These are phyloP conservation scores for Entomortierella lignicola DNA, from an alignment of 192 early-diverging fungal genomes.

Conservation along the genomic window DNA sequence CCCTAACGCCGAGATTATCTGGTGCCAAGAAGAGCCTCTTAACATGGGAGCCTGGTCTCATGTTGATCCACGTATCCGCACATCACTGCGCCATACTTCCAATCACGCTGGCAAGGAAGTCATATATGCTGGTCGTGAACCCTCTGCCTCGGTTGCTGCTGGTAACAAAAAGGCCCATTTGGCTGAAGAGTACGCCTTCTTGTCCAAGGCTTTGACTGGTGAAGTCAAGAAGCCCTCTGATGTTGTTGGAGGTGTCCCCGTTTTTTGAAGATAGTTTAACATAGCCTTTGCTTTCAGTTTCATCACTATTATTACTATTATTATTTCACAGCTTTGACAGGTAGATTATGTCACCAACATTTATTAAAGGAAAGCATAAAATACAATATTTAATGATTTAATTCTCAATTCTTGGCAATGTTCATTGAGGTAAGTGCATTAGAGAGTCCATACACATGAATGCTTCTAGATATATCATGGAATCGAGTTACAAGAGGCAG, in stretches of 20 bases:
- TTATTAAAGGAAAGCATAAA: no score
- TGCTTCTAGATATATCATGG: neutral
- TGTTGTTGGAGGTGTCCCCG: conserved; percentile 77
- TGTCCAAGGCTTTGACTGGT: conserved; percentile 78
- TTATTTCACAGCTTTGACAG: no score
- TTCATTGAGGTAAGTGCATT: neutral
- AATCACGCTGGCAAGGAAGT: conserved; percentile 67
- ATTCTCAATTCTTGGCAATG: neutral
- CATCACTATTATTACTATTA: no score
- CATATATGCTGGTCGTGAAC: conserved; percentile 82
- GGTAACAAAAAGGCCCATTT: conserved; percentile 96
- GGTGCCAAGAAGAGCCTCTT: conserved; percentile 95
- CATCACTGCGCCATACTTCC: conserved; percentile 78
- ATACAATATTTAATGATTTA: no score
- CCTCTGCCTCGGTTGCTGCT: conserved; percentile 88
- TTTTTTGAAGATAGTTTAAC: conserved; percentile 48
- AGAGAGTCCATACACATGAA: neutral
- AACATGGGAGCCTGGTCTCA: conserved; percentile 95
- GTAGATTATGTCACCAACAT: no score
- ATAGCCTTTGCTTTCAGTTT: no score
- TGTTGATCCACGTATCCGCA: conserved; percentile 88
- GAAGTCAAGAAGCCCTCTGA: conserved; percentile 72
- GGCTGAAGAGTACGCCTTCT: conserved; percentile 81
- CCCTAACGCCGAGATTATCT: conserved; percentile 91
- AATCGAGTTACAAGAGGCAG: neutral